A percentile compares a stretch with the other conserved stretches of the same genome.
phyloP scores from a whole-genome alignment of 805 yeast species.

The Metschnikowia cubensis region DNA sequence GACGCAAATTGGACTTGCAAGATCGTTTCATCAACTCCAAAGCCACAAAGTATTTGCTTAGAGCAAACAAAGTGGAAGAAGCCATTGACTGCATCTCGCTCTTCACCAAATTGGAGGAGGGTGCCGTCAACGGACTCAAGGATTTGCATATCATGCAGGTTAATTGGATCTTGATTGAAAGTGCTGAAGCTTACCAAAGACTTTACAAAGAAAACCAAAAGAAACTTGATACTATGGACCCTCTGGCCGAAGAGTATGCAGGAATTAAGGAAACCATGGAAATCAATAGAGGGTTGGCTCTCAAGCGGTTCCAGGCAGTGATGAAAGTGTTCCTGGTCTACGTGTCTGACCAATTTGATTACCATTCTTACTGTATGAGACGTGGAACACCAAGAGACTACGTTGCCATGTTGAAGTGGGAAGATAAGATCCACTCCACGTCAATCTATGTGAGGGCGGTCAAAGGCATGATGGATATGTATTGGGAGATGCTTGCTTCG shows the following conservation, averaged over 20 bases:
- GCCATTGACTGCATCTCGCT: slow-evolving; percentile 72
- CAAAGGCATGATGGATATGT: slow-evolving; percentile 57
- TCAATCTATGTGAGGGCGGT: slow-evolving; percentile 72
- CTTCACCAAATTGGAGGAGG: slow-evolving; percentile 77
- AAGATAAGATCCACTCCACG: slow-evolving; percentile 62
- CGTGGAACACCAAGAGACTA: slow-evolving; percentile 88
- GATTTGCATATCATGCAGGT: slow-evolving; percentile 89
- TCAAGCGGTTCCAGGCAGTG: slow-evolving; percentile 72
- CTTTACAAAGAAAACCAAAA: slow-evolving; percentile 35
- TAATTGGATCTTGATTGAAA: slow-evolving; percentile 81
- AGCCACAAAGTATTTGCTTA: slow-evolving; percentile 73
- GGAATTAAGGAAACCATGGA: slow-evolving; percentile 30
- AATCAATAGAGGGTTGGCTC: slow-evolving; percentile 60
- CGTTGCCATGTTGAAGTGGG: slow-evolving; percentile 76
- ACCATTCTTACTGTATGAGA: slow-evolving; percentile 88
- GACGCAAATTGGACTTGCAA: slow-evolving; percentile 74
- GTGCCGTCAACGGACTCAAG: slow-evolving; percentile 74
- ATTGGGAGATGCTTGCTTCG: slow-evolving; percentile 39
- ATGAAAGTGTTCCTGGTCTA: slow-evolving; percentile 66
- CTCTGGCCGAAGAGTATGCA: slow-evolving; percentile 25
- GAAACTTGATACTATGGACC: slow-evolving; percentile 16
- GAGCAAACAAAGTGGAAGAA: slow-evolving; percentile 69
- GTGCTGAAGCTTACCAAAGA: slow-evolving; percentile 78
- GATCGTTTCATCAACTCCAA: slow-evolving; percentile 91
- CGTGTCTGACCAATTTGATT: slow-evolving; percentile 84